These are phyloP conservation scores for Sanguinoderma infundibulare DNA, from an alignment of 1,284 basidiomycete genomes.

Conservation along the genomic window DNA sequence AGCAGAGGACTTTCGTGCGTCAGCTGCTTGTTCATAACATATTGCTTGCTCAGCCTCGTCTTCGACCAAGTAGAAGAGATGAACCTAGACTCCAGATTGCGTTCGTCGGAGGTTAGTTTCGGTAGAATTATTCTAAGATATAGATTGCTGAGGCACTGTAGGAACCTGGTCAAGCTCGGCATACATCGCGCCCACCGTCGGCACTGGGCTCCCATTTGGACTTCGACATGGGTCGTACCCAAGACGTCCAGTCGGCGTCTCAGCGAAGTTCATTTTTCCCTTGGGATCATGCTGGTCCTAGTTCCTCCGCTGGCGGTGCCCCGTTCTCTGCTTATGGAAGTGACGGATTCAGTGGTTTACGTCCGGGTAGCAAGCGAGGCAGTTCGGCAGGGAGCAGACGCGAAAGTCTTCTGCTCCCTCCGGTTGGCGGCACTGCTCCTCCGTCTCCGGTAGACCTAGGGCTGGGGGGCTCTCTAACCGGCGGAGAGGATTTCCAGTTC, in stretches of 20 bases:
- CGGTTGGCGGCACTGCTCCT: constrained; percentile 32
- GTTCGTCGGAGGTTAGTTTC: constrained; percentile 69
- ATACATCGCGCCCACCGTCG: constrained; percentile 57
- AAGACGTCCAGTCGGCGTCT: constrained; percentile 48
- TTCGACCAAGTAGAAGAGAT: constrained; percentile 16
- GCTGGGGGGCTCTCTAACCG: constrained; percentile 42
- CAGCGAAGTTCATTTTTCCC: constrained; percentile 76
- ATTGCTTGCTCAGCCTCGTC: background rate
- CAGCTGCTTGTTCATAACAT: background rate
- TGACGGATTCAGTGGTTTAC: constrained; percentile 53
- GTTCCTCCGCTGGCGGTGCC: constrained; percentile 53
- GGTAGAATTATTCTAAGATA: background rate
- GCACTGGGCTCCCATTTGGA: constrained; percentile 51
- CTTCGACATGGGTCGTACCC: constrained; percentile 41
- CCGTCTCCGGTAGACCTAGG: constrained; percentile 54
- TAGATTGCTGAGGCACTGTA: constrained; percentile 34
- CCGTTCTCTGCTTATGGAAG: constrained; percentile 44
- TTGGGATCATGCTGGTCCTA: constrained; percentile 78
- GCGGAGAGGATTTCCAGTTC: constrained; percentile 67
- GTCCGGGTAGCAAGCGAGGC: constrained; percentile 55
- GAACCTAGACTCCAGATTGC: constrained; percentile 38
- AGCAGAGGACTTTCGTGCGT: background rate
- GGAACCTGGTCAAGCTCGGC: constrained; percentile 81
- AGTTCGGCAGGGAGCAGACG: constrained; percentile 50
- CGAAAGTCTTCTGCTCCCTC: constrained; percentile 49